phyloP scores from a whole-genome alignment of 805 yeast species.

The Clavispora santaluciae region DNA sequence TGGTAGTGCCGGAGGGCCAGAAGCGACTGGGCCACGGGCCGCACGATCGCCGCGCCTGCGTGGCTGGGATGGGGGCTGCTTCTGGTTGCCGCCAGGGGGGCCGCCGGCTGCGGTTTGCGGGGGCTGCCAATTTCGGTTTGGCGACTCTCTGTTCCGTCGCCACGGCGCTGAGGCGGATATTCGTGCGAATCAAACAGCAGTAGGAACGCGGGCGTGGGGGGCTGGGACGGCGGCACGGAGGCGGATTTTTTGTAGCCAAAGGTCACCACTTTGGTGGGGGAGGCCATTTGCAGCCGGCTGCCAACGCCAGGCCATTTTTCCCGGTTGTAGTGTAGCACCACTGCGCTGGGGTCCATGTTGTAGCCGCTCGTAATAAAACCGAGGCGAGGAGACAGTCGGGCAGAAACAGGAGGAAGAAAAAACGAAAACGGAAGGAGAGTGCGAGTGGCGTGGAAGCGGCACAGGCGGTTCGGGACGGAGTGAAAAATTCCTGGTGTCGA shows the following conservation, averaged over 20 bases:
- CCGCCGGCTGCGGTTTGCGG: not conserved
- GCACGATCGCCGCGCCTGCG: not conserved
- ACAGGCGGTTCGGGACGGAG: not conserved
- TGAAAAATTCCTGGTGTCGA: not conserved
- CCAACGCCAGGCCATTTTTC: constrained; percentile 12
- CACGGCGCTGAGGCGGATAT: not conserved
- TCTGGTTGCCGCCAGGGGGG: not conserved
- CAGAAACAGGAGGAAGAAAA: not conserved
- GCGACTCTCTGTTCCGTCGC: not conserved
- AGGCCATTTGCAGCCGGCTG: not conserved
- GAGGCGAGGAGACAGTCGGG: no score
- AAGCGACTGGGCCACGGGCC: constrained; percentile 12
- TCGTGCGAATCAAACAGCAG: not conserved
- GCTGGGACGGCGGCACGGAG: not conserved
- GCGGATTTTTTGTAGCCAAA: constrained; percentile 3
- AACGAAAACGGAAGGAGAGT: not conserved
- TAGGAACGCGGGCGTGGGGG: not conserved
- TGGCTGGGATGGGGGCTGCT: not conserved
- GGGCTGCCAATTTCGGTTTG: not conserved
- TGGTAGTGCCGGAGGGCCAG: constrained; percentile 6
- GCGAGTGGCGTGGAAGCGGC: not conserved
- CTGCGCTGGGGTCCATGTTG: constrained; percentile 12
- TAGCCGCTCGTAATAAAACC: no score
- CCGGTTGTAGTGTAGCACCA: constrained; percentile 13
- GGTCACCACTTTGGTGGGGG: constrained; percentile 8